Evolutionary conservation across 331 rosid genomes (phyloP), one percentile per base, ranked within the genome.

Genomic region (Pyracantha coccinea): DNA sequence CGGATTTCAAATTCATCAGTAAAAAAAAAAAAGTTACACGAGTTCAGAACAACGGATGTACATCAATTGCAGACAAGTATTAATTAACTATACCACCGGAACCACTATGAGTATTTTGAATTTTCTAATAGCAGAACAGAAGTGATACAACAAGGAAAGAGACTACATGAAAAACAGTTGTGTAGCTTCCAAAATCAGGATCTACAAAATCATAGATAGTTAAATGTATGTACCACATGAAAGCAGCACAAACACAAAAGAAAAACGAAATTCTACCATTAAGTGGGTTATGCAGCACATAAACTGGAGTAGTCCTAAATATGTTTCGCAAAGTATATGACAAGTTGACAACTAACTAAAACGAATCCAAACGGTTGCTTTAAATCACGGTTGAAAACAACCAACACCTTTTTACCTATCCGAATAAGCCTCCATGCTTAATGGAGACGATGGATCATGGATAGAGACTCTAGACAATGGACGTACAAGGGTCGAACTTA

Each of bases 1-100:
- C 68, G 58, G 66, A 52, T 66, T 28, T 53, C 66, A 66, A 24
- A 47, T 69, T 73, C 29, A 54, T 81, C 38, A 68, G 62, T n/a
- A n/a, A n/a, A n/a, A n/a, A n/a, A n/a, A n/a, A 62, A 60, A 31
- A 59, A 69, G 59, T 9, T 27, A 14, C 6, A 35, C 20, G 44
- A 23, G n/a, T n/a, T 7, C 10, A 29, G 47, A 54, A 31, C 32
- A 28, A 55, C 15, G 9, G 53, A 21, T 71, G 32, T 55, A 14
- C 15, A 58, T 57, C 20, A 55, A 31, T 21, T 0, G 31, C 50
- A 54, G 23, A 20, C 8, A 33, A 7, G 15, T 16, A 72, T 58
- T 11, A n/a, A 72, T 7, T 15, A 38, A 57, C 29, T 1, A 38
- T 58, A 59, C 19, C 29, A 28, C 44, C 27, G 15, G 7, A 59